Evolutionary conservation across 179 eudicot species (phyloP).

Genomic region (Spergularia azorica): DNA sequence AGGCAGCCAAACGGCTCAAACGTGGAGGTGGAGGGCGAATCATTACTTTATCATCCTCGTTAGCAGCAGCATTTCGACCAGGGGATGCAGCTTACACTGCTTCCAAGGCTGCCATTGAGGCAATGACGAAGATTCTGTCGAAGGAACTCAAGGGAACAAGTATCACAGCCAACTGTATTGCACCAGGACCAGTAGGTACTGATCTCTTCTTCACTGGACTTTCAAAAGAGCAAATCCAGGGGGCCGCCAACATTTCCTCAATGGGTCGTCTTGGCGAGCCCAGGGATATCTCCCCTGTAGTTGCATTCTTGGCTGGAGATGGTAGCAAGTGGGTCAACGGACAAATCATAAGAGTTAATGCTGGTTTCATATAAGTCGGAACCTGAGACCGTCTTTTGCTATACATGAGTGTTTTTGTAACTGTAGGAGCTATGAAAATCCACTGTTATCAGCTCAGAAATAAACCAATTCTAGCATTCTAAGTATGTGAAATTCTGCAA

Average conservation of each 20-base stretch:
- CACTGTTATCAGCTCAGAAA: not conserved
- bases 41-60: slow-evolving; percentile 46
- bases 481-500: no score
- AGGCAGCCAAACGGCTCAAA: slow-evolving; percentile 53
- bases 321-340: slow-evolving; percentile 69
- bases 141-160: slow-evolving; percentile 72
- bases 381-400: slow-evolving; percentile 1
- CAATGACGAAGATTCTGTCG: slow-evolving; percentile 62
- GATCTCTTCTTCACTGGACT: slow-evolving; percentile 61
- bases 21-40: slow-evolving; percentile 69
- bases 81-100: slow-evolving; percentile 55
- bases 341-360: slow-evolving; percentile 62
- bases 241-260: slow-evolving; percentile 37
- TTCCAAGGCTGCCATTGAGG: slow-evolving; percentile 79
- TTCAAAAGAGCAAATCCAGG: slow-evolving; percentile 47
- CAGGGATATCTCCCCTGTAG: slow-evolving; percentile 52
- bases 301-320: slow-evolving; percentile 70
- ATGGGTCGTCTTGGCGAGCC: slow-evolving; percentile 51
- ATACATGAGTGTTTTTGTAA: no score
- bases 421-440: not conserved
- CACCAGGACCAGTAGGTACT: slow-evolving; percentile 69
- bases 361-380: slow-evolving; percentile 37
- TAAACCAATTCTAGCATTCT: not conserved
- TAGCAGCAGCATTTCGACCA: slow-evolving; percentile 42
- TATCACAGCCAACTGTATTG: slow-evolving; percentile 73